Percentiles rank a stretch among this genome's conserved stretches.
These are phyloP conservation scores for Hanseniaspora mollemarum DNA, from an alignment of 805 yeast genomes.

Conservation along the genomic window DNA sequence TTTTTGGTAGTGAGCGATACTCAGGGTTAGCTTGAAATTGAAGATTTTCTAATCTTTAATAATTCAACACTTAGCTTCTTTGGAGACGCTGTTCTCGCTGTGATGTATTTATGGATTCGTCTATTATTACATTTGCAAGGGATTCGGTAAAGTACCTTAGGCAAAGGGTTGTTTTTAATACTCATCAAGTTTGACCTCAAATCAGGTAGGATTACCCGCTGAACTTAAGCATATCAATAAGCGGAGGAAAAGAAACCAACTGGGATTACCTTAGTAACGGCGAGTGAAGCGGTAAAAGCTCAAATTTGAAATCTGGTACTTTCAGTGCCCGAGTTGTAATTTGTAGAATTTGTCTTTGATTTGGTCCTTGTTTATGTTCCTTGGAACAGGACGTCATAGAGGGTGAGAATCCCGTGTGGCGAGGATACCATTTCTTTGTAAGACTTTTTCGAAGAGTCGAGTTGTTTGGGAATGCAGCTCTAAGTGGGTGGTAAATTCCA, in stretches of 20 bases:
- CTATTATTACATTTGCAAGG: conserved; percentile 20
- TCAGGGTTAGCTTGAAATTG: conserved; percentile 28
- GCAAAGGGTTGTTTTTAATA: conserved; percentile 20
- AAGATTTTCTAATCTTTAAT: conserved; percentile 9
- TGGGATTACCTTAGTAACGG: conserved; percentile 38
- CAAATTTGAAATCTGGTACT: conserved; percentile 36
- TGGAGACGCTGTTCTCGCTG: conserved; percentile 19
- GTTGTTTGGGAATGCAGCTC: not conserved
- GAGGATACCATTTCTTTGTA: not conserved
- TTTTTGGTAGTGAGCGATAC: conserved; percentile 31
- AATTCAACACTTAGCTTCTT: conserved; percentile 20
- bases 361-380: conserved; percentile 31
- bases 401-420: not conserved
- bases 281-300: conserved; percentile 34
- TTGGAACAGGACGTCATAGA: conserved; percentile 20
- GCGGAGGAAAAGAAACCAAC: conserved; percentile 39
- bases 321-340: conserved; percentile 34
- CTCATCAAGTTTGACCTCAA: conserved; percentile 31
- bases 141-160: conserved; percentile 17
- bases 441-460: not conserved
- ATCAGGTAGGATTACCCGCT: conserved; percentile 35
- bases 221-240: conserved; percentile 38
- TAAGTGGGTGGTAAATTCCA: not conserved
- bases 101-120: conserved; percentile 19
- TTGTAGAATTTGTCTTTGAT: conserved; percentile 31